Evolutionary conservation across 2,329 filamentous ascomycete species (phyloP).

Genomic region (Sclerotinia subarctica): DNA sequence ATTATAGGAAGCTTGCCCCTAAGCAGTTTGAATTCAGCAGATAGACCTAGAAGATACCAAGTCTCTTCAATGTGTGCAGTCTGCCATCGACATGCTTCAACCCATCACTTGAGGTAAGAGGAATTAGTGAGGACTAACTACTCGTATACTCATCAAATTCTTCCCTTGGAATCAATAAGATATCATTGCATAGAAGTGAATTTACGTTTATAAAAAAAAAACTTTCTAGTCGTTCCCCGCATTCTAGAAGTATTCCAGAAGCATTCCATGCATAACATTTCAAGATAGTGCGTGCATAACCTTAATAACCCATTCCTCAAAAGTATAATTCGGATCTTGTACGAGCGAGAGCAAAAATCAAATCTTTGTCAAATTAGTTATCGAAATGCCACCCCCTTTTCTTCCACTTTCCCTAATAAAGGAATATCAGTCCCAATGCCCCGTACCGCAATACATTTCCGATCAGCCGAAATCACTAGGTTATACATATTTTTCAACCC

Average conservation of each 20-base stretch:
- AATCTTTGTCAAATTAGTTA: not conserved
- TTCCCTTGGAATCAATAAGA: not conserved
- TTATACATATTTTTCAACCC: not conserved
- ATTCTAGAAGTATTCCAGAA: not conserved
- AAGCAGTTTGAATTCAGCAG: no score
- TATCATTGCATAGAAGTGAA: not conserved
- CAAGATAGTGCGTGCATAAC: not conserved
- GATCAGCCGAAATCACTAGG: constrained; percentile 9
- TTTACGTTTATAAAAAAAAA: not conserved
- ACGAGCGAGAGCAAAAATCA: not conserved
- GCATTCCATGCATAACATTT: not conserved
- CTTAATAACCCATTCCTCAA: not conserved
- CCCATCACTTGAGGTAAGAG: not conserved
- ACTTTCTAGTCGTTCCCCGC: not conserved
- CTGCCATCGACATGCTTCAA: no score
- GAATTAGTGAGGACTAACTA: not conserved
- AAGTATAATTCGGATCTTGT: not conserved
- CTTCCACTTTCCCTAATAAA: not conserved
- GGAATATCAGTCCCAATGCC: not conserved
- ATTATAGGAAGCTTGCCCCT: no score
- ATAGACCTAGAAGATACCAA: no score
- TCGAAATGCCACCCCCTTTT: constrained; percentile 2
- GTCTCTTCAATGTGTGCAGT: no score
- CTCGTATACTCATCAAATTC: no score
- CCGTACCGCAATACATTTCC: not conserved